Percentiles rank a stretch among this genome's conserved stretches.
phyloP scores from a whole-genome alignment of 352 stramenopile genomes.

The Phytophthora aleatoria region DNA sequence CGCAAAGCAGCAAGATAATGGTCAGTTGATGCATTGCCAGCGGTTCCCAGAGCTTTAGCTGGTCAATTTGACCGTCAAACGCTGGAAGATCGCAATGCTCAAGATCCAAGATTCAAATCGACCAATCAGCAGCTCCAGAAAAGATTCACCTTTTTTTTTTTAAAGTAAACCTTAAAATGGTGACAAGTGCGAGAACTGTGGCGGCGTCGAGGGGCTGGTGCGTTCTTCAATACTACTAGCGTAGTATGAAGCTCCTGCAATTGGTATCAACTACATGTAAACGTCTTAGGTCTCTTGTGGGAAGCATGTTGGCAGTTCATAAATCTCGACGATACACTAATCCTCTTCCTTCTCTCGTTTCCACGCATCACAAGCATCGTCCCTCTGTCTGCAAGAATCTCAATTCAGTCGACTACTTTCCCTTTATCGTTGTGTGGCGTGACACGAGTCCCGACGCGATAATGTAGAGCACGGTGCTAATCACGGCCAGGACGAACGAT shows the following conservation, averaged over 20 bases:
- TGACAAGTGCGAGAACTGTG: too few species aligned
- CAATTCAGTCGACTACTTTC: neutral
- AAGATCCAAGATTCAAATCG: neutral
- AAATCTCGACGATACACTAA: too few species aligned
- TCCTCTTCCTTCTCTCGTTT: neutral
- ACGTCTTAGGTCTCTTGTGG: neutral
- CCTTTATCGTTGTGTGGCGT: slow-evolving; percentile 31
- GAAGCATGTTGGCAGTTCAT: too few species aligned
- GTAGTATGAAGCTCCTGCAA: too few species aligned
- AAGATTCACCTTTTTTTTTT: neutral
- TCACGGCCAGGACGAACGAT: slow-evolving; percentile 59
- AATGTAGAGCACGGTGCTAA: slow-evolving; percentile 55
- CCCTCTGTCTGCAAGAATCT: neutral
- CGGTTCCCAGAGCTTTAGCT: neutral
- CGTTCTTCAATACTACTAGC: too few species aligned
- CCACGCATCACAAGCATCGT: too few species aligned
- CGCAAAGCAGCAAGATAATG: slow-evolving; percentile 6
- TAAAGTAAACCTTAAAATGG: too few species aligned
- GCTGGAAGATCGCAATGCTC: slow-evolving; percentile 18
- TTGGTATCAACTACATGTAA: neutral
- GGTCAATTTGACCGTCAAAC: slow-evolving; percentile 1
- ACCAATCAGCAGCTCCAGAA: neutral
- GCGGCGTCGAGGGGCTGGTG: too few species aligned
- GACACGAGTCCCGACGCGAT: slow-evolving; percentile 38
- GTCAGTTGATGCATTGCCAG: slow-evolving; percentile 9